Base-by-base conservation (phyloP, 192 early-diverging fungal species). In the Chytriomyces sp. region DNA sequence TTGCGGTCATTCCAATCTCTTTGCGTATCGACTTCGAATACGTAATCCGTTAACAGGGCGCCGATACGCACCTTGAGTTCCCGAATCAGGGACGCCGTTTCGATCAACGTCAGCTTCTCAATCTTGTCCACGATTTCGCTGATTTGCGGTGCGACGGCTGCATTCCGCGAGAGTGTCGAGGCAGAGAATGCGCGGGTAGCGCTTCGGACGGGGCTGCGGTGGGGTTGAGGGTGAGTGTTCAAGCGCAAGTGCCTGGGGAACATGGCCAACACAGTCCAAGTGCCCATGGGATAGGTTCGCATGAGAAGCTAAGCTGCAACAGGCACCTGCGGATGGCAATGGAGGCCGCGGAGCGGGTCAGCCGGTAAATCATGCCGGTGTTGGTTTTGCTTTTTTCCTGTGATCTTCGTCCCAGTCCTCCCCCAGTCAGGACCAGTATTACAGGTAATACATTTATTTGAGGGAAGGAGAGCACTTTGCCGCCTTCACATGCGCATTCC, bases 61-160 rank as follows among this genome's bases (percentile, higher is more conserved):
- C 17, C 17, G 2, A 3, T 14, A 49, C 44, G 44, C 84, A 93
- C 92, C 91, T 99, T 99, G 67, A 99, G 85, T 68, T 86, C 82
- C 59, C 89, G 82, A 56, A 99, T 93, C 73, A 99, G 86, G 59
- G 90, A 86, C 30, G 94, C 91, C n/a, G 94, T 95, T 83, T 99
- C 92, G 52, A 97, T 81, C 75, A 99, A 85, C 25, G 91, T 98
- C 76, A 99, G 84, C 69, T 82, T 84, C n/a, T 93, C 88, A 74
- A 99, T 96, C 80, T 91, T 83, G 60, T 95, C 92, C 39, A 96
- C 94, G 73, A 99, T 94, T 34, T 86, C 80, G 19, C 87, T 72
- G 58, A 97, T 86, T 77, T 95, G 92, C 44, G 81, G 74, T 36
- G 74, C 78, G 12, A 73, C 70, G 1, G 68, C 61, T 10, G 37